Base-by-base conservation (phyloP, 2,329 filamentous ascomycete genomes). In the Fusarium floridanum region DNA sequence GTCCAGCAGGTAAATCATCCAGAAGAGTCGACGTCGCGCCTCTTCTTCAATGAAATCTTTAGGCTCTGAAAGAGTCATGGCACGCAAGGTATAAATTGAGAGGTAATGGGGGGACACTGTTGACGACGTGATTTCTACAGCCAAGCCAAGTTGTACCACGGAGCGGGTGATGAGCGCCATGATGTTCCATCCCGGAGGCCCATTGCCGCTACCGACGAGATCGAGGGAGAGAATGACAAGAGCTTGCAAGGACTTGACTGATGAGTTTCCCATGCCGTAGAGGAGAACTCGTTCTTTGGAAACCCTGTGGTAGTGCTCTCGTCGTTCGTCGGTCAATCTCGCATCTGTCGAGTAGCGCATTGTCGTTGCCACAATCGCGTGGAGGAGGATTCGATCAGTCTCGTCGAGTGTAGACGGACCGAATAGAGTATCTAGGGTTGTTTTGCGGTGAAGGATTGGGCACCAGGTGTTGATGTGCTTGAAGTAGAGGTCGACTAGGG, bases 1-100 rank as follows among this genome's bases (percentile, higher is more conserved):
- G 81, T 98, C 95, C 7, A 98, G 87, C 14, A 98, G 85, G 80
- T 97, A 98, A 12, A 97, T 92, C 91, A 97, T 96, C 95, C 95
- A 98, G 82, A 98, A 97, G 1, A 98, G 86, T 29, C 95, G 88
- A 32, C 95, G 89, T 32, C 95, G 88, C 48, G 94, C 93, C 82
- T 98, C 95, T 71, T 98, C 95, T 80, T 98, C 95, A 66, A 97
- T 93, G 82, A 95, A 98, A 71, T 95, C 93, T 61, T 91, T 91
- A 0, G 95, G 90, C 70, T 97, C 95, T 0, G 95, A 93, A 0
- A 98, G 86, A 4, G 96, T 92, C 85, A 95, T 95, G 17, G 95
- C 94, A 64, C 95, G 89, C 53, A 97, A 85, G 0, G 95, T 98
- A 80, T 97, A 97, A 56, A 98, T 98, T 0, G 95, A 97, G 2